Conservation (phyloP, 2,329 filamentous ascomycete species). For the Fusarium longipes region DNA sequence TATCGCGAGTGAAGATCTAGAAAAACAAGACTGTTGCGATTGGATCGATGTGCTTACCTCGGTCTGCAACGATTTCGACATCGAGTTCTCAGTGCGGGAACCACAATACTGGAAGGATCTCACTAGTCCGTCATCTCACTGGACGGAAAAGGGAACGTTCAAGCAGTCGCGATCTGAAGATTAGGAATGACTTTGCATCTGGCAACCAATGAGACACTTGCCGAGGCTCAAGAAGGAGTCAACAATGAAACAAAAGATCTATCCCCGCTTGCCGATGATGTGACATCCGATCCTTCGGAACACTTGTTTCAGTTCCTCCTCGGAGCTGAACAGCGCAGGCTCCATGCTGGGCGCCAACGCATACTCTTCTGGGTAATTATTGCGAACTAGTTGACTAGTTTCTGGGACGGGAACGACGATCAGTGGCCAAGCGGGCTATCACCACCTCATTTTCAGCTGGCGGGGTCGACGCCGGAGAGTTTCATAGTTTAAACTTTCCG, state of each 20-base stretch:
- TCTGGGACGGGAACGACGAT: not conserved
- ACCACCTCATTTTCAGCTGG: not conserved
- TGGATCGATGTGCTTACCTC: not conserved
- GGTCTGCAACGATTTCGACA: not conserved
- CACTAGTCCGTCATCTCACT: not conserved
- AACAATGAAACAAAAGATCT: not conserved
- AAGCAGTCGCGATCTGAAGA: too few species aligned
- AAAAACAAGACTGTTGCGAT: not conserved
- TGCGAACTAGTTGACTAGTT: not conserved
- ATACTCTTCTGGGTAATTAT: not conserved
- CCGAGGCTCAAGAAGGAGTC: not conserved
- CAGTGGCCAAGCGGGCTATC: not conserved
- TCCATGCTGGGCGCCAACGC: too few species aligned
- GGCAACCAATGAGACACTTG: not conserved
- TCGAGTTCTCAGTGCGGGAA: not conserved
- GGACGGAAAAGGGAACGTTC: not conserved
- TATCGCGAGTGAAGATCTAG: not conserved
- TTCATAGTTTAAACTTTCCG: not conserved
- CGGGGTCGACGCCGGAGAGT: not conserved
- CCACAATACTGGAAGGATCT: not conserved
- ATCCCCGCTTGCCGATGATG: not conserved
- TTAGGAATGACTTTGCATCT: not conserved
- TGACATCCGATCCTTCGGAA: not conserved
- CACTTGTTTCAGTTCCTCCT: not conserved
- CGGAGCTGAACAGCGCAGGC: not conserved